Conservation (phyloP, 2,329 filamentous ascomycete species). For the Trichoderma sp. region DNA sequence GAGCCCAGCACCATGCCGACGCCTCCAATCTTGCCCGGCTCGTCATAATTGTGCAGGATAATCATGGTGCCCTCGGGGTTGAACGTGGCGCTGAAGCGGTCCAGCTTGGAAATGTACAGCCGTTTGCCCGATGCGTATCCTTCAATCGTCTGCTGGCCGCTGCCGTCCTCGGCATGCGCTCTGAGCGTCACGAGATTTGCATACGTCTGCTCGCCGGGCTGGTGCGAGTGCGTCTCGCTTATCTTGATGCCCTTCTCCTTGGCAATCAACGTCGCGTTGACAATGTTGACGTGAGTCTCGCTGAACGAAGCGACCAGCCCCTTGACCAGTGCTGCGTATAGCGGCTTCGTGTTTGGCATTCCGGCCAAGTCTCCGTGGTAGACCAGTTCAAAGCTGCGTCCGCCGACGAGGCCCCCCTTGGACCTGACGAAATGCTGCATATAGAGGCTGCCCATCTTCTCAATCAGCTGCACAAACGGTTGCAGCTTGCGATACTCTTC, state of each 20-base stretch:
- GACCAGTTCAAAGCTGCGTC: slow-evolving; percentile 72
- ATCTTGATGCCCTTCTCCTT: slow-evolving; percentile 77
- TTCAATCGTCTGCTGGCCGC: slow-evolving; percentile 55
- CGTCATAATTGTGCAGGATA: slow-evolving; percentile 81
- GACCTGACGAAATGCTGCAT: slow-evolving; percentile 68
- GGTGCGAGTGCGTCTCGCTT: slow-evolving; percentile 69
- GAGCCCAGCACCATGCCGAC: slow-evolving; percentile 72
- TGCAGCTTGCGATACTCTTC: slow-evolving; percentile 78
- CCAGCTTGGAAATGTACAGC: slow-evolving; percentile 71
- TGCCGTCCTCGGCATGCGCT: slow-evolving; percentile 47
- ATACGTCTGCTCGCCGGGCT: slow-evolving; percentile 64
- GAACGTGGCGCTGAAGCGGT: slow-evolving; percentile 73
- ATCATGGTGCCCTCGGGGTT: slow-evolving; percentile 72
- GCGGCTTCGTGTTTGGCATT: slow-evolving; percentile 73
- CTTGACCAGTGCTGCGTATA: slow-evolving; percentile 78
- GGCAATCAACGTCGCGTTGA: slow-evolving; percentile 76
- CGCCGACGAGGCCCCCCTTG: slow-evolving; percentile 53
- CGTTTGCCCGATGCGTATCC: slow-evolving; percentile 67
- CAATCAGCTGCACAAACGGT: slow-evolving; percentile 74
- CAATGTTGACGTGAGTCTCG: slow-evolving; percentile 74
- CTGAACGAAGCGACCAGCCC: slow-evolving; percentile 72
- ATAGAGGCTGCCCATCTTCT: slow-evolving; percentile 78
- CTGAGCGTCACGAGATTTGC: slow-evolving; percentile 71
- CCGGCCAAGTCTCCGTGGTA: slow-evolving; percentile 75
- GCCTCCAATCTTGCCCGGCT: slow-evolving; percentile 79